Conservation (phyloP, 2,329 filamentous ascomycete species). For the Neonectria hederae region DNA sequence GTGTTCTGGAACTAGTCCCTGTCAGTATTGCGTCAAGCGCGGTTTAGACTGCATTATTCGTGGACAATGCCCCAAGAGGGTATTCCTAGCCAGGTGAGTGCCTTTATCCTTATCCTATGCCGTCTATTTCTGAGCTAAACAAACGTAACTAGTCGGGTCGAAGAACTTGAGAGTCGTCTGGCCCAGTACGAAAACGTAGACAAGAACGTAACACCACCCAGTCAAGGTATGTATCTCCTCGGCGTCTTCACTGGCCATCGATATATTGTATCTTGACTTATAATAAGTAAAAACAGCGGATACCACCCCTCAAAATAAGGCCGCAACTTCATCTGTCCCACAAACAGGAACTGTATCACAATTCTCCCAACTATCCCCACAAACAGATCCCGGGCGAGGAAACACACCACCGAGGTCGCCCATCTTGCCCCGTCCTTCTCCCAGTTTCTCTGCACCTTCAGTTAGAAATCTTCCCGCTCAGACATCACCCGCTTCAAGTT, state of each 20-base stretch:
- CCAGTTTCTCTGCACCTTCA: conserved; percentile 36
- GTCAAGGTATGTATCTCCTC: conserved; percentile 23
- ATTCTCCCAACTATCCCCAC: conserved; percentile 34
- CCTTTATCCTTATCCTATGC: not conserved
- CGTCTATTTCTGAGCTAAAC: not conserved
- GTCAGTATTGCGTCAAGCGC: conserved; percentile 40
- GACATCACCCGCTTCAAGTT: conserved; percentile 38
- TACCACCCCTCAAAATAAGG: conserved; percentile 9
- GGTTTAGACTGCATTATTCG: conserved; percentile 40
- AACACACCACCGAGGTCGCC: conserved; percentile 34
- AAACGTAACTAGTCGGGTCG: conserved; percentile 32
- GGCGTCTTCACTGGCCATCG: not conserved
- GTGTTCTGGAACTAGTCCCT: conserved; percentile 41
- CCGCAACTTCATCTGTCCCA: conserved; percentile 13
- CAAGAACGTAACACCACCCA: conserved; percentile 20
- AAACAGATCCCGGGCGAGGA: conserved; percentile 22
- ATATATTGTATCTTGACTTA: conserved; percentile 5
- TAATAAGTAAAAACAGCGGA: conserved; percentile 16
- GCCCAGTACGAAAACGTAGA: conserved; percentile 39
- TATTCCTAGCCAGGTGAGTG: conserved; percentile 41
- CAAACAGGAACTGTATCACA: conserved; percentile 24
- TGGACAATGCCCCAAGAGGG: conserved; percentile 41
- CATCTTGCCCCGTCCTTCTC: conserved; percentile 37
- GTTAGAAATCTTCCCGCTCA: conserved; percentile 21
- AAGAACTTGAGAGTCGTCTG: conserved; percentile 40